phyloP scores from a whole-genome alignment of 495 filamentous ascomycete species.

The Penicillium turbatum region DNA sequence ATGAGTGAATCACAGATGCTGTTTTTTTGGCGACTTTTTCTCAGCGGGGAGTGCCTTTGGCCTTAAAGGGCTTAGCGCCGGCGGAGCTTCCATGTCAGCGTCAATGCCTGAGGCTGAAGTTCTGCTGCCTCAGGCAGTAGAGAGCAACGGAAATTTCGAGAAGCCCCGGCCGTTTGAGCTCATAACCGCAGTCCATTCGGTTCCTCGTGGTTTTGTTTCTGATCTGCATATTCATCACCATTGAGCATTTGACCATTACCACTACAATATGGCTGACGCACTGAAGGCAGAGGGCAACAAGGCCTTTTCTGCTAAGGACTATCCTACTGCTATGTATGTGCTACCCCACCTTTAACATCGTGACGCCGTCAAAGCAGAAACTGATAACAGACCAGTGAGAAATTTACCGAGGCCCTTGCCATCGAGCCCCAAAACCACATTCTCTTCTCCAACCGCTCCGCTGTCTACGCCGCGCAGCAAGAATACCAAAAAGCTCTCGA shows the following conservation, averaged over 20 bases:
- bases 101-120: constrained; percentile 27
- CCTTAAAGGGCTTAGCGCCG: constrained; percentile 27
- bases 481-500: constrained; percentile 78
- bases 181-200: constrained; percentile 16
- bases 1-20: constrained; percentile 24
- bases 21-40: constrained; percentile 32
- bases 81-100: constrained; percentile 20
- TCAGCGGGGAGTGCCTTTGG: constrained; percentile 23
- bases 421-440: constrained; percentile 87
- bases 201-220: constrained; percentile 3
- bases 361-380: constrained; percentile 1
- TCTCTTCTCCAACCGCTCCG: constrained; percentile 95
- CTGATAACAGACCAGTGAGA: constrained; percentile 55
- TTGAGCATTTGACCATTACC: background rate
- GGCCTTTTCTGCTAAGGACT: constrained; percentile 94
- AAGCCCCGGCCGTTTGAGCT: constrained; percentile 34
- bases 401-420: constrained; percentile 92
- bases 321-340: constrained; percentile 87
- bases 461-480: constrained; percentile 87
- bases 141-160: constrained; percentile 46
- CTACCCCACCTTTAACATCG: constrained; percentile 30
- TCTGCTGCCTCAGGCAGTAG: constrained; percentile 3
- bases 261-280: constrained; percentile 48
- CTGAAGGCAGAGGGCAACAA: constrained; percentile 98
- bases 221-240: constrained; percentile 5